Base-by-base conservation (phyloP, 2,329 filamentous ascomycete genomes). In the Epichloe uncinata region DNA sequence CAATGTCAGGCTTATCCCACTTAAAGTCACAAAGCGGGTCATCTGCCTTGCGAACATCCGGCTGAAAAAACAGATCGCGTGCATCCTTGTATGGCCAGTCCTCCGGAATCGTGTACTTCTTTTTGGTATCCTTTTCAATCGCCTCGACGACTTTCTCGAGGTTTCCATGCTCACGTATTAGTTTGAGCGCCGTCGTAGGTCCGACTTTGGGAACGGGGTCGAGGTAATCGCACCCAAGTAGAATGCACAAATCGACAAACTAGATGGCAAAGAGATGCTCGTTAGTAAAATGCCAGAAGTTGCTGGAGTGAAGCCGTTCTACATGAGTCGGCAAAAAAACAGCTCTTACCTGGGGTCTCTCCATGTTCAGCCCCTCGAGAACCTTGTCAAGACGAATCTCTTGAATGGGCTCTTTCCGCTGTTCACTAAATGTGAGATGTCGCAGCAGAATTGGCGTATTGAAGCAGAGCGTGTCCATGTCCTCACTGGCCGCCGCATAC, bases 401-500 rank as follows among this genome's bases (percentile, higher is more conserved):
- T 61, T 94, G 90, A 58, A 98, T 96, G 0, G 93, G 93, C 65
- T 97, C 90, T 69, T 98, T 98, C 55, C 91, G 79, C 71, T 95
- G 89, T 73, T 98, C 93, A 63, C 88, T 94, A 66, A 96, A 97
- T 2, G 93, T 98, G 55, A 98, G 77, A 69, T 98, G 90, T 46
- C 93, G 79, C 55, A 98, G 72, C 44, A 98, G 72, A 52, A 98
- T 90, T 0, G 93, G 93, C 47, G 90, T 78, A 61, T 96, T 82
- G 67, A 98, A 98, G 61, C 91, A 97, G 50, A 98, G 73, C 0
- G 93, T 98, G 64, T 98, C 93, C 93, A 98, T 98, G 69, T 98
- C 93, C 69, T 98, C 93, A 56, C 87, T 95, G 3, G 93, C 93
- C 18, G 93, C 93, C 3, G 90, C 93, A 65, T 94, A 98, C 47